Percentiles rank a stretch among this genome's conserved stretches.
These are phyloP conservation scores for Stropharia rugosoannulata DNA, from an alignment of 768 basidiomycete species.

Conservation along the genomic window DNA sequence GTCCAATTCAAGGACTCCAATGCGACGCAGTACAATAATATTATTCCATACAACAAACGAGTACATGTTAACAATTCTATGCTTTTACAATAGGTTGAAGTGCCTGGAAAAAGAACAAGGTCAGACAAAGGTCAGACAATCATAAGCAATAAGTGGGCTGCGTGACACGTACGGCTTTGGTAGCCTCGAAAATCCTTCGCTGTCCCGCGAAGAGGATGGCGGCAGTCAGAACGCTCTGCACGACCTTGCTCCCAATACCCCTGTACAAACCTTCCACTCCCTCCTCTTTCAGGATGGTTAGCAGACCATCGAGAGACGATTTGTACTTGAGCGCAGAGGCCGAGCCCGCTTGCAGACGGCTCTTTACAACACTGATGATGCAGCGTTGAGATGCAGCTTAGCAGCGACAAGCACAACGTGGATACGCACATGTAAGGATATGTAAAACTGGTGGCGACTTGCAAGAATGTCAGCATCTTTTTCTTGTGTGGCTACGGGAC, in stretches of 20 bases:
- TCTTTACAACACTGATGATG: constrained; percentile 63
- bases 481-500: neutral
- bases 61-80: neutral
- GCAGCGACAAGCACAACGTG: neutral
- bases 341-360: constrained; percentile 75
- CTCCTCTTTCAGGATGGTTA: constrained; percentile 76
- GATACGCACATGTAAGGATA: constrained; percentile 47
- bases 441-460: constrained; percentile 49
- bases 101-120: neutral
- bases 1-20: no score
- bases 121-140: neutral
- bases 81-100: constrained; percentile 4
- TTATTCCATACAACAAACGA: no score
- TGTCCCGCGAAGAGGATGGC: constrained; percentile 93
- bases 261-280: constrained; percentile 84
- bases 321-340: constrained; percentile 67
- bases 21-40: no score
- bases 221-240: constrained; percentile 91
- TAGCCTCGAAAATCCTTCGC: constrained; percentile 75
- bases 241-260: constrained; percentile 83
- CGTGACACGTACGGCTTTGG: constrained; percentile 42
- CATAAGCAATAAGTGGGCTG: neutral
- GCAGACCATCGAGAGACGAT: constrained; percentile 75
- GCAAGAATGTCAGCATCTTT: neutral
- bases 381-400: neutral